Evolutionary conservation across 78 protist species (phyloP).

Genomic region (Dictyostelium citrinum): DNA sequence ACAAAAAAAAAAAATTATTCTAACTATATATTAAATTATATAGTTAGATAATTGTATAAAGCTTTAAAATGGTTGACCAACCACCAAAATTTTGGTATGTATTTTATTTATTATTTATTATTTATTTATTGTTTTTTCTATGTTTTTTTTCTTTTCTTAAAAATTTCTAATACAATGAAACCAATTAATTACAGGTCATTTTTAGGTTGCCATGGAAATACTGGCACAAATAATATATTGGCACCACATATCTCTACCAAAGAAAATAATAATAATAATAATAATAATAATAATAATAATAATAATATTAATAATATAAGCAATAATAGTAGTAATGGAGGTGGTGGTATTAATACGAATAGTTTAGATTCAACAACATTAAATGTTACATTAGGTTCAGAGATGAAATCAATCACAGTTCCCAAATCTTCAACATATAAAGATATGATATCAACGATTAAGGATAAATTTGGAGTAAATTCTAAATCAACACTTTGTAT

Average conservation of each 20-base stretch:
- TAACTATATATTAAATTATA: background rate
- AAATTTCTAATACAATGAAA: background rate
- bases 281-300: background rate
- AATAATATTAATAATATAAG: no score
- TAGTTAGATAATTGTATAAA: background rate
- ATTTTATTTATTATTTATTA: background rate
- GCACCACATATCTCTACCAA: background rate
- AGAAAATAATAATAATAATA: background rate
- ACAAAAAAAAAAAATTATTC: background rate
- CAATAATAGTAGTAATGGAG: background rate
- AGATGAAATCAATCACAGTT: background rate
- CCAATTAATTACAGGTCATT: background rate
- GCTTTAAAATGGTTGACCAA: background rate
- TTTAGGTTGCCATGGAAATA: constrained; percentile 6
- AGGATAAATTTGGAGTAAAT: constrained; percentile 49
- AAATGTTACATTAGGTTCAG: constrained; percentile 29
- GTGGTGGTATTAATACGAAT: background rate
- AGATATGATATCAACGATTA: constrained; percentile 26
- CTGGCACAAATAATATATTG: background rate
- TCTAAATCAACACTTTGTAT: constrained; percentile 31
- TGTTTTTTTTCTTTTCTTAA: background rate
- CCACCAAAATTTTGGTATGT: background rate
- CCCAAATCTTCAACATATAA: constrained; percentile 38
- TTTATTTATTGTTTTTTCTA: no score
- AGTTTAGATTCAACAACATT: constrained; percentile 21